phyloP scores from a whole-genome alignment of 1,284 basidiomycete species.

The Malassezia sp. region DNA sequence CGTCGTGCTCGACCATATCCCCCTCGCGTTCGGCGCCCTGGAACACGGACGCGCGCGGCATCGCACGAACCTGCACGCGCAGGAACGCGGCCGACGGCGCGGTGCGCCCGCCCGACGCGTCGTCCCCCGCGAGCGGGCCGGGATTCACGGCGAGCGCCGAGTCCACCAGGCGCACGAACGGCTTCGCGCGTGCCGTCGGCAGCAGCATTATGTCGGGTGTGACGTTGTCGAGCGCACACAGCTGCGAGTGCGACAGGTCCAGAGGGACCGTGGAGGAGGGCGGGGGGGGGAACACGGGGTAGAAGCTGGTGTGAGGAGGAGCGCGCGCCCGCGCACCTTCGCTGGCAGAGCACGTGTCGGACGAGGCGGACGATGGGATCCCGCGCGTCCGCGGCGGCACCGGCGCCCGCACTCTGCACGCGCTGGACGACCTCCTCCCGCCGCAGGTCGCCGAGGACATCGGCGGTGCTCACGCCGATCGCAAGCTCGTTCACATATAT shows the following conservation, averaged over 20 bases:
- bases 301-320: constrained; percentile 59
- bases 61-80: constrained; percentile 15
- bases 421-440: constrained; percentile 69
- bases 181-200: constrained; percentile 52
- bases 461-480: constrained; percentile 68
- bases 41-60: constrained; percentile 1
- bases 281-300: constrained; percentile 83
- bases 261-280: constrained; percentile 50
- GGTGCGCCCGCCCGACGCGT: too few species aligned
- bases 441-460: constrained; percentile 75
- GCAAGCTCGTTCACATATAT: constrained; percentile 74
- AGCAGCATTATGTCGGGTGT: constrained; percentile 72
- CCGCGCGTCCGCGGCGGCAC: constrained; percentile 50
- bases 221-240: constrained; percentile 27
- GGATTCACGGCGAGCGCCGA: constrained; percentile 62
- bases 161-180: constrained; percentile 54
- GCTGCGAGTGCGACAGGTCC: constrained; percentile 30
- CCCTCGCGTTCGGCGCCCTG: background rate
- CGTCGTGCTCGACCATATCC: constrained; percentile 9
- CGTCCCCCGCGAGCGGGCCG: constrained; percentile 15
- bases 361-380: constrained; percentile 70
- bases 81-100: background rate
- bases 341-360: constrained; percentile 70
- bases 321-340: constrained; percentile 57
- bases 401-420: constrained; percentile 49